Base-by-base conservation (phyloP, 805 yeast genomes). In the Wickerhamomyces sydowiorum region DNA sequence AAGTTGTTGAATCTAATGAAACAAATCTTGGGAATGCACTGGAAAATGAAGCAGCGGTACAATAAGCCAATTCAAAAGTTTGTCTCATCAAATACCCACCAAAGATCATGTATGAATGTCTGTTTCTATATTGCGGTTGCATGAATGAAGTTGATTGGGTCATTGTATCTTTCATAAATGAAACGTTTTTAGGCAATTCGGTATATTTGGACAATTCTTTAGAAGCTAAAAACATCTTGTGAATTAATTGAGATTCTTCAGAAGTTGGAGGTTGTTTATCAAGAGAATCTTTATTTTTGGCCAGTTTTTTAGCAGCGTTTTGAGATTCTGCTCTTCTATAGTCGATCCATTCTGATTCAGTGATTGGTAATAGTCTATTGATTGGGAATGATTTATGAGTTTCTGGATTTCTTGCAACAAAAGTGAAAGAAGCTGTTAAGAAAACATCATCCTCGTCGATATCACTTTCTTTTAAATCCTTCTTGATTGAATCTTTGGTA, bases 101-200 rank as follows among this genome's bases (percentile, higher is more conserved):
- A 62, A 90, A 90, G 36, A 90, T 86, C 87, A 89, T 88, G 65
- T 84, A 87, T 4, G 95, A 85, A 60, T 90, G 96, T 60, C 96
- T 78, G 69, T 90, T 90, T 65, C 97, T 78, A 67, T 89, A 90
- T 67, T 90, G 97, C 2, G 97, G 97, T 65, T 90, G 97, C 91
- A 90, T 91, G 64, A 89, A 80, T 55, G 82, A 75, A 7, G 96
- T 86, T 10, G 95, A 84, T 40, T 75, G 69, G 40, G 86, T 73
- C 40, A 62, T 66, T 1, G 96, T 82, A 47, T 86, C 82, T 38
- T 75, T 72, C 95, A 88, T 85, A 51, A 76, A 76, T 36, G 72
- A 67, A 24, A 82, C 61, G 47, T 75, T 76, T 20, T 61, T 62
- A n/a, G 83, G 82, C 43, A 65, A 61, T 7, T 59, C 46, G 9